phyloP scores from a whole-genome alignment of 305 asterid species.

The Ajuga reptans region DNA sequence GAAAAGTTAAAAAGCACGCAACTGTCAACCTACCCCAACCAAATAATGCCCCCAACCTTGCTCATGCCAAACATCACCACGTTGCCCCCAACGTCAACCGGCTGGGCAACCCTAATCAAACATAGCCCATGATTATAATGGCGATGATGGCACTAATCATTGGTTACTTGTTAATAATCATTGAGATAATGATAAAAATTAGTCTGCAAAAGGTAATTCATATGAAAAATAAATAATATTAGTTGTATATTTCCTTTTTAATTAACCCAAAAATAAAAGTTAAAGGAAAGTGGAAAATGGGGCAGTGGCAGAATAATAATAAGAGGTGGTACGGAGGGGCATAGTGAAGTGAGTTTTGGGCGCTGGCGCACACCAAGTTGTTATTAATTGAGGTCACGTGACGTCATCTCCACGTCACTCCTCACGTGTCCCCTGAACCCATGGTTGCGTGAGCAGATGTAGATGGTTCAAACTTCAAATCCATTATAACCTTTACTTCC shows the following conservation, averaged over 20 bases:
- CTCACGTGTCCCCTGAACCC: constrained; percentile 39
- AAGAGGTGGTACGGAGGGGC: constrained; percentile 22
- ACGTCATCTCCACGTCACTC: constrained; percentile 30
- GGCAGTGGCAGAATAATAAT: not conserved
- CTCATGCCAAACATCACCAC: too few relatives aligned
- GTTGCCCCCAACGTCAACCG: too few relatives aligned
- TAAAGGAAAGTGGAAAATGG: constrained; percentile 2
- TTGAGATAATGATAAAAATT: constrained; percentile 8
- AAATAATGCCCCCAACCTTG: too few relatives aligned
- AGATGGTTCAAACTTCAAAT: too few relatives aligned
- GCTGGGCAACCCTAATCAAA: not conserved
- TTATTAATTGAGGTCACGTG: constrained; percentile 31
- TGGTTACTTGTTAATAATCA: constrained; percentile 14
- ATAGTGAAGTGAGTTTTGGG: constrained; percentile 26
- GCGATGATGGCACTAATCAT: constrained; percentile 18
- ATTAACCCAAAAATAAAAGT: too few relatives aligned
- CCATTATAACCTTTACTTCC: too few relatives aligned
- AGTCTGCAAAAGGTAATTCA: not conserved
- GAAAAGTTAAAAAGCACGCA: too few relatives aligned
- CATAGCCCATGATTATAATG: not conserved
- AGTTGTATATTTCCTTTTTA: too few relatives aligned
- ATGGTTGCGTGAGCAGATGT: too few relatives aligned
- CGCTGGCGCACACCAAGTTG: constrained; percentile 23
- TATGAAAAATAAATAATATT: not conserved
- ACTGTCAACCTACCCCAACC: too few relatives aligned